Evolutionary conservation across 768 basidiomycete species (phyloP), one percentile per base, ranked within the genome.

Genomic region (Boletus rufocinnamomeus): DNA sequence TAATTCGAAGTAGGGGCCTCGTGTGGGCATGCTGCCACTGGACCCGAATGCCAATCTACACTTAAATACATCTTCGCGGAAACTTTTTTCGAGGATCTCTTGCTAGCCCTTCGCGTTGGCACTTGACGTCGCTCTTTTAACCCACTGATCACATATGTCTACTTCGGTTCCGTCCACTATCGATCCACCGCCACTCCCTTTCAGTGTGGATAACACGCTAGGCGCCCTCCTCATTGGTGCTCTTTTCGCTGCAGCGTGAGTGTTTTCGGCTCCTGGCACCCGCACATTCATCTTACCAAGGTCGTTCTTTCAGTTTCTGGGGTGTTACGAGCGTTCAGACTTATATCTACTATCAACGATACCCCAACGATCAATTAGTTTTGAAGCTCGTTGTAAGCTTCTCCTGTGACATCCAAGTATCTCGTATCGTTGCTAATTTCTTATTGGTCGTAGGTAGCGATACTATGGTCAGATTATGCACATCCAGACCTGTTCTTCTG

Each of bases 211-310:
- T 28, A 79, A 80, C 55, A 84, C 80, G 0, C 74, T 87, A 3
- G 86, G 85, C 9, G 78, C 85, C 28, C 68, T 85, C 38, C 72
- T 86, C 25, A 56, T 85, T 5, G 84, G 84, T 6, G 80, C 81
- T 6, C 73, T 86, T 50, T 62, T 80, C 28, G 81, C 82, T 16
- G 77, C 82, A 67, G 79, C 79, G 85, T 85, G 64, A 56, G 81
- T 70, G 16, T 56, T 25, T 51, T 54, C 44, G 1, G 23, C 45
- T 30, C 3, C 23, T 19, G 2, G 0, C 11, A 16, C 4, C 17
- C 54, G 27, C 37, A 28, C 32, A 19, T 5, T 30, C n/a, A 17
- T 50, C 35, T 63, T 23, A 62, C 38, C 35, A 13, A 28, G 10
- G 0, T 27, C 5, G 7, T 35, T 57, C 45, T 13, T 32, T 50